phyloP scores from a whole-genome alignment of 192 early-diverging fungal species.

The Backusella australiensis region DNA sequence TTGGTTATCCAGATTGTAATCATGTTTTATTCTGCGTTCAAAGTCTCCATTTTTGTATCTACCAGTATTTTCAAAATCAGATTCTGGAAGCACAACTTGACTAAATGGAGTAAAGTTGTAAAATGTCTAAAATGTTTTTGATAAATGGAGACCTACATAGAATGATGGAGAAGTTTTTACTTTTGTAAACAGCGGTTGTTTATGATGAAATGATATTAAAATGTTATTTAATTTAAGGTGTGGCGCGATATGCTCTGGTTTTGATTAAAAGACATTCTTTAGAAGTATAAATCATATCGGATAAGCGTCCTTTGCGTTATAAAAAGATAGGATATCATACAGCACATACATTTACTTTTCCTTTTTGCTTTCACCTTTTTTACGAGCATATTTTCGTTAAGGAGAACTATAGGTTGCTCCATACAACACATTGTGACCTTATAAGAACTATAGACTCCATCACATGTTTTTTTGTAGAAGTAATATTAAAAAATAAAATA shows the following conservation, averaged over 20 bases:
- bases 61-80: neutral
- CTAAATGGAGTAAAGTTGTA: neutral
- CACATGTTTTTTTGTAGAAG: neutral
- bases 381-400: neutral
- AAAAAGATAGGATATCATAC: neutral
- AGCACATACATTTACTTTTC: neutral
- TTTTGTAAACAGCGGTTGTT: neutral
- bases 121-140: neutral
- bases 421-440: neutral
- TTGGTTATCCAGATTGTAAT: neutral
- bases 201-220: neutral
- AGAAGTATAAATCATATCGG: neutral
- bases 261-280: constrained; percentile 3
- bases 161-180: neutral
- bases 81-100: neutral
- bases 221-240: neutral
- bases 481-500: neutral
- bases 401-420: neutral
- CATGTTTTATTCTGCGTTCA: neutral
- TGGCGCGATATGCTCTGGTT: neutral
- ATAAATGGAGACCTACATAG: neutral
- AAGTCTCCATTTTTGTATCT: neutral
- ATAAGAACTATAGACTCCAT: neutral
- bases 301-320: neutral
- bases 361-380: neutral